A percentile compares a stretch with the other conserved stretches of the same genome.
phyloP scores from a whole-genome alignment of 169 alveolate species.

The Plasmodium adleri region DNA sequence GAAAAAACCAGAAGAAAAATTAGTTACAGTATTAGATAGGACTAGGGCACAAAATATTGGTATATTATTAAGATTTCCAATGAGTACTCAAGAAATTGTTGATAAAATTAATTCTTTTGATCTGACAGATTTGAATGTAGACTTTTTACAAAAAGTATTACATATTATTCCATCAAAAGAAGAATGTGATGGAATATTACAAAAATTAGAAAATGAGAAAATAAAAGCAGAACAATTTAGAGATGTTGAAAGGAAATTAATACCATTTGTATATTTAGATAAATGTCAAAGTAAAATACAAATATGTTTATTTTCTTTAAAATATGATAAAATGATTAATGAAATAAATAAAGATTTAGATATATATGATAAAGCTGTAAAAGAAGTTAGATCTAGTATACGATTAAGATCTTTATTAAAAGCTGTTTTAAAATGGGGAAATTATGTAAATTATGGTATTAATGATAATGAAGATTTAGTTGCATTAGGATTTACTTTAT shows the following conservation, averaged over 20 bases:
- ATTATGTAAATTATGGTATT: slow-evolving; percentile 86
- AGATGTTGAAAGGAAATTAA: slow-evolving; percentile 79
- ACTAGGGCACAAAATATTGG: slow-evolving; percentile 86
- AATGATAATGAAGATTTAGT: slow-evolving; percentile 75
- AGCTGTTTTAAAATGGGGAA: slow-evolving; percentile 86
- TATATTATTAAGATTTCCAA: slow-evolving; percentile 81
- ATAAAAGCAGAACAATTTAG: slow-evolving; percentile 55
- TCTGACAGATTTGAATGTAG: slow-evolving; percentile 56
- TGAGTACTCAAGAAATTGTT: slow-evolving; percentile 79
- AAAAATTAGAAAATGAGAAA: slow-evolving; percentile 58
- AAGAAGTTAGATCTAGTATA: slow-evolving; percentile 79
- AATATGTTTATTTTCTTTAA: slow-evolving; percentile 75
- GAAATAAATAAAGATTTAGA: slow-evolving; percentile 76
- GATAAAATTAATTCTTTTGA: slow-evolving; percentile 75
- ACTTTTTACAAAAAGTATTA: slow-evolving; percentile 56
- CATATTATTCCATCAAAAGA: slow-evolving; percentile 77
- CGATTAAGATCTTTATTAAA: slow-evolving; percentile 80
- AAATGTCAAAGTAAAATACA: slow-evolving; percentile 77
- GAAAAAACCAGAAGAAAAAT: slow-evolving; percentile 75
- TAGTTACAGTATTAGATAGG: slow-evolving; percentile 79
- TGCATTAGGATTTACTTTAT: slow-evolving; percentile 83
- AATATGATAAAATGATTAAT: slow-evolving; percentile 77
- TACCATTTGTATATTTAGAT: slow-evolving; percentile 68
- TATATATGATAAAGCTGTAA: slow-evolving; percentile 77
- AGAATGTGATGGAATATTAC: slow-evolving; percentile 75